phyloP scores from a whole-genome alignment of 164 flowering plant genomes.

The Akebia trifoliata region DNA sequence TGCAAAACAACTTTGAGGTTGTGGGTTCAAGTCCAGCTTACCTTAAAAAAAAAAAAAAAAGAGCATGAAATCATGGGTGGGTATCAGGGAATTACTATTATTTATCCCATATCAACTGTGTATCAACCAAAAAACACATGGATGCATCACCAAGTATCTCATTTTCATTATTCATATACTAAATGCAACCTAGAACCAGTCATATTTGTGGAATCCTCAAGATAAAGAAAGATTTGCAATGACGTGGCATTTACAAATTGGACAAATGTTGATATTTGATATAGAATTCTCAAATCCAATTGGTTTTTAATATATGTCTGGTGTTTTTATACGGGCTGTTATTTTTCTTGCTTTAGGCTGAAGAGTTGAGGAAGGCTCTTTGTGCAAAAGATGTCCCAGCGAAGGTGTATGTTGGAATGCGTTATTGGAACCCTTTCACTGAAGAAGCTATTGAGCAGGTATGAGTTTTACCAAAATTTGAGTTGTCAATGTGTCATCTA shows the following conservation, averaged over 20 bases:
- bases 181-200: neutral
- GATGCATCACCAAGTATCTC: neutral
- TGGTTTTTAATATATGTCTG: neutral
- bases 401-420: conserved; percentile 97
- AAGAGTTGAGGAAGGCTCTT: conserved; percentile 78
- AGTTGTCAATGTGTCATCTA: too few species aligned
- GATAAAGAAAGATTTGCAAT: too few species aligned
- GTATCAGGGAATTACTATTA: too few species aligned
- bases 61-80: too few species aligned
- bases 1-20: too few species aligned
- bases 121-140: neutral
- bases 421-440: conserved; percentile 99
- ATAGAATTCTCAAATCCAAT: too few species aligned
- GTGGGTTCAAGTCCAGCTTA: too few species aligned
- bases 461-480: neutral
- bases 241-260: too few species aligned
- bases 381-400: conserved; percentile 80
- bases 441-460: conserved; percentile 97
- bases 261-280: too few species aligned
- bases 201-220: neutral
- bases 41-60: too few species aligned
- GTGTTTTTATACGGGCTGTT: neutral
- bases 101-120: neutral
- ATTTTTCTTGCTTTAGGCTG: conserved; percentile 49
- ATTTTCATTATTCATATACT: neutral